These are phyloP conservation scores for Kodamaea nitidulidarum DNA, from an alignment of 805 yeast genomes.

Conservation along the genomic window DNA sequence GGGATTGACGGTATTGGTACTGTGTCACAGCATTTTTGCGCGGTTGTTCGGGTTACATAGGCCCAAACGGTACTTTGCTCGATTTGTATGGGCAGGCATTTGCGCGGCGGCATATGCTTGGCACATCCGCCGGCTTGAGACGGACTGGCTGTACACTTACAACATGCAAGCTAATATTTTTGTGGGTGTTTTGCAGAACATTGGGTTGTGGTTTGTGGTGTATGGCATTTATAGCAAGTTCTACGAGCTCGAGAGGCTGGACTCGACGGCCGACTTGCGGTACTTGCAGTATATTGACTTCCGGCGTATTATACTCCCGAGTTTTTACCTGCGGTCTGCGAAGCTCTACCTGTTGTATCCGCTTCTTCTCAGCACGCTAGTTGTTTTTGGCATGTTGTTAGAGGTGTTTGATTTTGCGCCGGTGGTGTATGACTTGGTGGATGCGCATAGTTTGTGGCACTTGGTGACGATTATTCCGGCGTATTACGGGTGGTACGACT, in stretches of 20 bases:
- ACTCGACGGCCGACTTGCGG: slow-evolving; percentile 12
- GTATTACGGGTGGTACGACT: slow-evolving; percentile 41
- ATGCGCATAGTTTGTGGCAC: slow-evolving; percentile 96
- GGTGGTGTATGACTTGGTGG: slow-evolving; percentile 55
- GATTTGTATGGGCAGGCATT: slow-evolving; percentile 33
- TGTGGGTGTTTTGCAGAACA: slow-evolving; percentile 74
- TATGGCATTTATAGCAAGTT: slow-evolving; percentile 30
- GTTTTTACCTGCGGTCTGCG: slow-evolving; percentile 31
- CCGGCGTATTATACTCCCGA: slow-evolving; percentile 21
- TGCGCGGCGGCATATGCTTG: slow-evolving; percentile 51
- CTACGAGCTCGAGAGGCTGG: slow-evolving; percentile 22
- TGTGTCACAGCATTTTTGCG: slow-evolving; percentile 63
- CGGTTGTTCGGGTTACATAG: slow-evolving; percentile 60
- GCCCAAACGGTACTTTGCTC: slow-evolving; percentile 16
- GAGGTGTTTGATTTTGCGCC: slow-evolving; percentile 90
- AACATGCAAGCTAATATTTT: slow-evolving; percentile 87
- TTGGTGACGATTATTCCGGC: slow-evolving; percentile 61
- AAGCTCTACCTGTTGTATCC: slow-evolving; percentile 40
- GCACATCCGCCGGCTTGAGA: slow-evolving; percentile 63
- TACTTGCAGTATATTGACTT: slow-evolving; percentile 28
- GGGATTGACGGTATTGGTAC: slow-evolving; percentile 78
- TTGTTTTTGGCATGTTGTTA: slow-evolving; percentile 75
- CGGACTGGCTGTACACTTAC: slow-evolving; percentile 87
- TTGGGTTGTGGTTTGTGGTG: slow-evolving; percentile 24
- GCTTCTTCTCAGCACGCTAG: slow-evolving; percentile 33